phyloP scores from a whole-genome alignment of 176 grass and related monocot species.

The Raddia guianensis region DNA sequence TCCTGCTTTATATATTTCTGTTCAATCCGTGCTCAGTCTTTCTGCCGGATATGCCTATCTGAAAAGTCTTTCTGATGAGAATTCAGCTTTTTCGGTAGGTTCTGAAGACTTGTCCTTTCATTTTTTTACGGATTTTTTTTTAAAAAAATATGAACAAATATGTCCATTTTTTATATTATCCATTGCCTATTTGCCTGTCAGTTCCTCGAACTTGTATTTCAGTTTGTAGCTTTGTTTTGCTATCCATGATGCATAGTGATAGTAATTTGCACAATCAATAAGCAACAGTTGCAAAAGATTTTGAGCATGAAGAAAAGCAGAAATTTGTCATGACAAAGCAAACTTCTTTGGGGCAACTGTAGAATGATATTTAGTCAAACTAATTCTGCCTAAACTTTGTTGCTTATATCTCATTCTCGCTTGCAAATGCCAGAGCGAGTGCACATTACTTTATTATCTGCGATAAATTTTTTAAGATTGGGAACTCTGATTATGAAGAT shows the following conservation, averaged over 20 bases:
- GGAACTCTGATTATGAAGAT: conserved; percentile 13
- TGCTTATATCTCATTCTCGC: conserved; percentile 12
- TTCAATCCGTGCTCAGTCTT: conserved; percentile 91
- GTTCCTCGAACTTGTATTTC: neutral
- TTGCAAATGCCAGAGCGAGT: neutral
- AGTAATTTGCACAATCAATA: neutral
- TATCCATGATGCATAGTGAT: neutral
- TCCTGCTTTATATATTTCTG: conserved; percentile 88
- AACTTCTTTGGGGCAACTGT: neutral
- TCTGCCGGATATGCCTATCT: conserved; percentile 78
- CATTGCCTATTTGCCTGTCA: conserved; percentile 23
- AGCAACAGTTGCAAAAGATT: neutral
- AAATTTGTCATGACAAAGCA: neutral
- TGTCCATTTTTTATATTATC: conserved; percentile 10
- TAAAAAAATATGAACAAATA: neutral
- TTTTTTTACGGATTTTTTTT: neutral
- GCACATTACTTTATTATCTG: neutral
- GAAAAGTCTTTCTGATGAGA: conserved; percentile 54
- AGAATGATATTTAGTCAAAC: neutral
- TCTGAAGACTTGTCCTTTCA: neutral
- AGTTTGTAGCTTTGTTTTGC: conserved; percentile 4
- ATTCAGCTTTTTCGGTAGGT: conserved; percentile 61
- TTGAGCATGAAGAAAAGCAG: neutral
- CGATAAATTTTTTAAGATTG: neutral
- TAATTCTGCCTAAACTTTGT: neutral